Evolutionary conservation across 1,284 basidiomycete genomes (phyloP), one percentile per base, ranked within the genome.

Genomic region (Tylopilus sp.): DNA sequence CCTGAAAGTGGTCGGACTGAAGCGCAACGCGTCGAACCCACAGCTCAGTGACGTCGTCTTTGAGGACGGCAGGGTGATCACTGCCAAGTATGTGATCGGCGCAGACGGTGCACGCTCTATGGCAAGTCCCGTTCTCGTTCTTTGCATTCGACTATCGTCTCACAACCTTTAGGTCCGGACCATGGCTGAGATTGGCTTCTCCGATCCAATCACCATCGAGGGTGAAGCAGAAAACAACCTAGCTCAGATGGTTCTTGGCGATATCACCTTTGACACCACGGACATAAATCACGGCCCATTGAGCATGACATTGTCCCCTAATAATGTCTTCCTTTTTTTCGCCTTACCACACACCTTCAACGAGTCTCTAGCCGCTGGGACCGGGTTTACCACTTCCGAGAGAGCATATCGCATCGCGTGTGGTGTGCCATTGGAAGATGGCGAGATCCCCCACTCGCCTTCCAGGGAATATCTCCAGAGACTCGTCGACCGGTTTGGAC

Each of bases 61-160:
- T 52, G 76, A 79, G 18, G 68, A 71, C 37, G 78, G 77, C 2
- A 69, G 70, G 41, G 59, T 65, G 10, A 65, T 81, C 37, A 69
- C 61, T 2, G 61, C 77, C 15, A 69, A 66, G 26, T 77, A 77
- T 56, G 71, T 80, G 11, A 58, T 82, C 31, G 78, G 75, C 25
- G 78, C 79, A 13, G 78, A 82, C 58, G 80, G 81, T 15, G 71
- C 74, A 6, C 69, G 61, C 44, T 81, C 78, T 4, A 59, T 60
- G 29, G 79, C 79, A 55, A 53, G 77, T 11, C 64, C 74, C 6
- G 37, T 34, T 3, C 4, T 2, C 68, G 61, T 44, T 15, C 2
- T 7, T 26, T 48, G 35, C 10, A 21, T 5, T 12, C 12, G 18
- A 4, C 81, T 16, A 9, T 18, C 2, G 9, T 21, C 38, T 57